Evolutionary conservation across 2,329 filamentous ascomycete species (phyloP), one percentile per base, ranked within the genome.

Genomic region (Beauveria medogensis): DNA sequence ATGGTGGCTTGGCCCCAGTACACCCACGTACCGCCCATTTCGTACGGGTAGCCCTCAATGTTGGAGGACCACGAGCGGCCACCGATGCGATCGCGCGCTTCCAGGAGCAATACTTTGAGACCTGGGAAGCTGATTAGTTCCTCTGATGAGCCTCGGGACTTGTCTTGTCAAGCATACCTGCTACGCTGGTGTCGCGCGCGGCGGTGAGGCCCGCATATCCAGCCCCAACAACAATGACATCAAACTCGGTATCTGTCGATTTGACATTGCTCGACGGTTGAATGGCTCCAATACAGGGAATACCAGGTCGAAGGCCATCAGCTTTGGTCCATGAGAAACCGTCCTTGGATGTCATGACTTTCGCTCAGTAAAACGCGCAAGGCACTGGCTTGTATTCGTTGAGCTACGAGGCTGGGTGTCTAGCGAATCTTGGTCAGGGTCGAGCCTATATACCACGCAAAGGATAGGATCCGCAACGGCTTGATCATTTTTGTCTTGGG

Each of bases 11-110:
- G 76, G 2, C 70, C 69, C 77, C 77, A 79, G 58, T 75, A 75
- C 0, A 81, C 71, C 77, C 77, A 81, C 0, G 78, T 79, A 0
- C 79, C 79, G 0, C 79, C 79, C 73, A 81, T 75, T 55, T 81
- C 79, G 54, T 73, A 79, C 0, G 72, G 72, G 16, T 79, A 76
- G 0, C 75, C 77, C 0, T 69, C 71, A 8, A 78, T 75, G 37
- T 78, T 73, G 18, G 75, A 73, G 0, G 74, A 75, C 74, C 75
- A 81, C 2, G 77, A 77, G 0, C 78, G 73, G 1, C 79, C 78
- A 18, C 78, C 78, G 54, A 81, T 77, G 0, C 78, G 70, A 63
- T 82, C 77, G 18, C 79, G 72, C 1, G 73, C 77, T 67, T 81
- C 78, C 0, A 81, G 59, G 2, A 81, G 70, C 2, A 81, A 68